phyloP scores from a whole-genome alignment of 805 yeast species.

The Starmerella sirachaensis region DNA sequence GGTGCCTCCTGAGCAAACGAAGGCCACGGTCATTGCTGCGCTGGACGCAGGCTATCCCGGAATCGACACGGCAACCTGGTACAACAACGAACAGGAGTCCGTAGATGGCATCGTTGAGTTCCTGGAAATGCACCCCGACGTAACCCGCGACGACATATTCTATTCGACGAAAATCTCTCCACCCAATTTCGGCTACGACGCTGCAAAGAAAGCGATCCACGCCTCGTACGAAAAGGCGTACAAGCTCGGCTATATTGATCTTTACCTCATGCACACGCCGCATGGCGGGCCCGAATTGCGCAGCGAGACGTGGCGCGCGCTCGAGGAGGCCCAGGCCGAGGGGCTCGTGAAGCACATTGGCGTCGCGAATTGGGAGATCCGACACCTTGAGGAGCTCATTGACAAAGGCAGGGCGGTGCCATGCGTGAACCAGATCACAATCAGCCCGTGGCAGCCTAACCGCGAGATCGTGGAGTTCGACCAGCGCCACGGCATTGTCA shows the following conservation, averaged over 20 bases:
- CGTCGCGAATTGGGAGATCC: slow-evolving; percentile 50
- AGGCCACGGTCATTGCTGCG: slow-evolving; percentile 41
- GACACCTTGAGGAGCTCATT: slow-evolving; percentile 46
- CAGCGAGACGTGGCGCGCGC: slow-evolving; percentile 41
- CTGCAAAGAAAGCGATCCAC: slow-evolving; percentile 47
- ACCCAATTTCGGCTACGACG: slow-evolving; percentile 39
- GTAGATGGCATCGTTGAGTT: slow-evolving; percentile 22
- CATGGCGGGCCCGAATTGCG: slow-evolving; percentile 24
- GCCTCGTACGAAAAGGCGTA: slow-evolving; percentile 41
- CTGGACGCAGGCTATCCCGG: slow-evolving; percentile 54
- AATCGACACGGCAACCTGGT: slow-evolving; percentile 55
- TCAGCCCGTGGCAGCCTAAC: slow-evolving; percentile 70
- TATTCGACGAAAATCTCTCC: slow-evolving; percentile 67
- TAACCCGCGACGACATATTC: slow-evolving; percentile 39
- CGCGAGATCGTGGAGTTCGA: slow-evolving; percentile 50
- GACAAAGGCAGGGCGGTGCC: slow-evolving; percentile 36
- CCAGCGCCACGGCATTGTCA: slow-evolving; percentile 41
- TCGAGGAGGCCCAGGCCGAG: slow-evolving; percentile 42
- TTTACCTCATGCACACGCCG: slow-evolving; percentile 52
- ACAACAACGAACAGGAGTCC: slow-evolving; percentile 51
- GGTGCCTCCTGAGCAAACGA: slow-evolving; percentile 13
- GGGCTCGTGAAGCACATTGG: slow-evolving; percentile 45
- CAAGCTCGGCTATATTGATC: slow-evolving; percentile 51
- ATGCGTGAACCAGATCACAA: slow-evolving; percentile 67
- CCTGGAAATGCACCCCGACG: slow-evolving; percentile 21